Percentiles rank a stretch among this genome's conserved stretches.
Conservation (phyloP, 1,284 basidiomycete genomes). For the Sparassis latifolia region DNA sequence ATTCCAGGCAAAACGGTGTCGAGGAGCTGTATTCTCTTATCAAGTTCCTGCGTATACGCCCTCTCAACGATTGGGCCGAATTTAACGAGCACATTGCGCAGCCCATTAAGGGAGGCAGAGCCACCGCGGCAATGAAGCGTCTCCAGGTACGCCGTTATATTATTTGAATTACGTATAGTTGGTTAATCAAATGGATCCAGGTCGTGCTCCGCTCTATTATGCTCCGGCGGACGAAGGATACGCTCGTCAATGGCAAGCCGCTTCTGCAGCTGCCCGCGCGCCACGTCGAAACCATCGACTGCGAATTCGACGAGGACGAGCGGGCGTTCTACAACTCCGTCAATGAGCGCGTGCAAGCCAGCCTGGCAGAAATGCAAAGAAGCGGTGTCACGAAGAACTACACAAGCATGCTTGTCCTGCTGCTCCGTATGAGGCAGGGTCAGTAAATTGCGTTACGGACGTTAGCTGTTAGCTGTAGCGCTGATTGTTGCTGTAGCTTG, state of each 20-base stretch:
- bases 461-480: neutral
- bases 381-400: constrained; percentile 60
- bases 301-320: constrained; percentile 70
- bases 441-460: constrained; percentile 10
- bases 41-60: constrained; percentile 82
- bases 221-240: constrained; percentile 86
- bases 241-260: constrained; percentile 77
- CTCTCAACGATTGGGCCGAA: constrained; percentile 73
- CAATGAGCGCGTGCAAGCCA: constrained; percentile 66
- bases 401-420: constrained; percentile 78
- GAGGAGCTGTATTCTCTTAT: constrained; percentile 88
- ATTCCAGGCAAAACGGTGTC: constrained; percentile 60
- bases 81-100: constrained; percentile 80
- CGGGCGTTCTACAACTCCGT: constrained; percentile 78
- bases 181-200: constrained; percentile 26
- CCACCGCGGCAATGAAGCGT: constrained; percentile 75
- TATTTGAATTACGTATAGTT: too few relatives aligned
- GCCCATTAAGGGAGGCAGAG: constrained; percentile 70
- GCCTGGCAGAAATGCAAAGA: constrained; percentile 67
- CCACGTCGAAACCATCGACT: constrained; percentile 66
- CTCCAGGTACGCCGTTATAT: constrained; percentile 50
- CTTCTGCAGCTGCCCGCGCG: constrained; percentile 83
- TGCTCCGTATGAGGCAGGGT: constrained; percentile 89
- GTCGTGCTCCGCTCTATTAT: constrained; percentile 84
- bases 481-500: constrained; percentile 53